Base-by-base conservation (phyloP, 805 yeast species). In the Saturnispora gosingensis region DNA sequence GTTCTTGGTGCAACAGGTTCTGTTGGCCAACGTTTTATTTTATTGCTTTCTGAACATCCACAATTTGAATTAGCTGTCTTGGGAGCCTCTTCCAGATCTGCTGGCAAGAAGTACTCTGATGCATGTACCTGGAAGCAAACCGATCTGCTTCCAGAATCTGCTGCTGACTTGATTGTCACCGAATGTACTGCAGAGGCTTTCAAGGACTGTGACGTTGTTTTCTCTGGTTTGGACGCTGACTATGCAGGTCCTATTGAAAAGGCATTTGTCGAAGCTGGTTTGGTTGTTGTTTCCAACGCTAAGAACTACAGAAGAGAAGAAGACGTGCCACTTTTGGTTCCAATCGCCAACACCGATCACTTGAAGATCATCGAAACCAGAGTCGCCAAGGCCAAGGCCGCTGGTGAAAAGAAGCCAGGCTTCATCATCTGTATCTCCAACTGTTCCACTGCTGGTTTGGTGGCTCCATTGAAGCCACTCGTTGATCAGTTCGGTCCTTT, bases 1-100 rank as follows among this genome's bases (percentile, higher is more conserved):
- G 97, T 93, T 60, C 75, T 91, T 55, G 99, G 99, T 48, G 98
- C 98, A 58, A 91, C 99, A 11, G 99, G 99, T 49, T 83, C 95
- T 43, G 99, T 93, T 38, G 99, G 99, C 52, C 99, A 93, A 70
- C 79, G 98, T 60, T 93, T 93, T 67, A 90, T 93, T 55, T 73
- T 91, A 46, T 73, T 93, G 46, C 74, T 93, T 56, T 78, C 89
- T 2, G 72, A 85, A 56, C 97, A 93, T 66, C 98, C 98, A 25
- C 88, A 88, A 54, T 89, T 93, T 62, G 88, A 88, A 67, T 70
- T 93, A 44, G 75, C 78, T 52, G 93, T 81, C 7, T 73, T 93
- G 50, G 99, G 99, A 59, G 99, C 99, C 4, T 88, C 97, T 20
- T 63, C 88, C 18, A 81, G 98, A 66, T 88, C 97, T 25, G 97